Evolutionary conservation across 495 filamentous ascomycete genomes (phyloP), one percentile per base, ranked within the genome.

Genomic region (Talaromyces borbonicus): DNA sequence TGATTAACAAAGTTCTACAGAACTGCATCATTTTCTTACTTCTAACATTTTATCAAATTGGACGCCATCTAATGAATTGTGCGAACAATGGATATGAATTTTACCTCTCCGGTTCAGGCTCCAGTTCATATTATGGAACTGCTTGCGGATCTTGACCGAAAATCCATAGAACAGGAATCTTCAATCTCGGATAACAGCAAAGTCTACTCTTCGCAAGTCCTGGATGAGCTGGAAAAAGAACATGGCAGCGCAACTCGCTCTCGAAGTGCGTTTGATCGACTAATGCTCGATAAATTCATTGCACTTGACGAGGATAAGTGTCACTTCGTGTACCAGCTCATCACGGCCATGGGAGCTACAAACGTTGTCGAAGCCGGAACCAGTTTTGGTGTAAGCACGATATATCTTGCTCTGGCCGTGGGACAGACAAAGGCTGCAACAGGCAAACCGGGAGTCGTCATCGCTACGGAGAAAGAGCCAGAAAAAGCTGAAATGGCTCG

Each of bases 331-430:
- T 80, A 80, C 49, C 73, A 72, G 18, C 45, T 78, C 5, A 48
- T 59, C 11, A 55, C 59, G 31, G 55, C 65, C n/a, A 66, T 58
- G 11, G 61, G 62, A 1, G 76, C 73, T 1, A 66, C 51, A 2
- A 73, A 67, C 22, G 57, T 77, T 27, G 69, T 80, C 15, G 77
- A 80, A 47, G 73, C 69, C 0, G 77, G 77, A 5, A 80, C 77
- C 4, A 73, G 69, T 40, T 80, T 71, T 44, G 77, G 78, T 9
- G 74, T 81, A 2, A 74, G 69, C 40, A 79, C 75, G 0, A 80
- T 81, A 47, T 79, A 80, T 42, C 67, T 80, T 15, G 73, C 73
- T 1, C 56, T 80, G 1, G 78, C 74, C 1, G 68, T 77, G 11
- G 62, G 58, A 3, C 56, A 66, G 36, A 63, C 52, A 22, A 47